Evolutionary conservation across 2,329 filamentous ascomycete genomes (phyloP), one percentile per base, ranked within the genome.

Genomic region (Alternaria consortialis): DNA sequence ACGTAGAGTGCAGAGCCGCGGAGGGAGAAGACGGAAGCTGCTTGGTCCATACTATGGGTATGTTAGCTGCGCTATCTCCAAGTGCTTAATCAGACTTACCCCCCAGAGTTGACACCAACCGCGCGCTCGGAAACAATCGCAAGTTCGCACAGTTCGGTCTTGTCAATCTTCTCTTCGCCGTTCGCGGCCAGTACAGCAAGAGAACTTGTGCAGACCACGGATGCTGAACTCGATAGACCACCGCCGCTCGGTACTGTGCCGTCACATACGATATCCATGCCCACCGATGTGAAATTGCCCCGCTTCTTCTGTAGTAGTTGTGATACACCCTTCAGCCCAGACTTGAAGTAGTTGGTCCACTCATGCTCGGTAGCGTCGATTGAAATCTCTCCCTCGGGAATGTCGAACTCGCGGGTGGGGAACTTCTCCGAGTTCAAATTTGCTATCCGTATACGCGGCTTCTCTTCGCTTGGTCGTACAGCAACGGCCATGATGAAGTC

Each of bases 341-440:
- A 92, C 82, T 95, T 96, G 87, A 99, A 98, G 84, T 99, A 99
- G 79, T 98, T 99, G 59, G 93, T 91, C 95, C 95, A 99, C 81
- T 97, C 93, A 68, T 96, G 91, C 69, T 90, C 87, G 17, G 88
- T 89, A 7, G 92, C 87, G 78, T 98, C 93, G 71, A 99, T 97
- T 11, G 81, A 75, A 15, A 84, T 80, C n/a, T 82, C 80, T 44
- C 82, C 83, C 55, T 83, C 80, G 2, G 91, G 87, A 8, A 97
- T 85, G 46, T 88, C 85, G 76, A 97, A 96, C 69, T 91, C 88
- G 67, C 87, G 87, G 1, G 88, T 80, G 2, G 91, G 86, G 76
- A 97, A 99, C 78, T 91, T 94, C 53, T 87, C 82, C 15, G 86
- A 84, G 64, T 92, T 86, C 12, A 96, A 84, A 77, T 98, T 98